Percentiles rank a stretch among this genome's conserved stretches.
phyloP scores from a whole-genome alignment of 2,329 filamentous ascomycete species.

The Pseudopyricularia cyperi region DNA sequence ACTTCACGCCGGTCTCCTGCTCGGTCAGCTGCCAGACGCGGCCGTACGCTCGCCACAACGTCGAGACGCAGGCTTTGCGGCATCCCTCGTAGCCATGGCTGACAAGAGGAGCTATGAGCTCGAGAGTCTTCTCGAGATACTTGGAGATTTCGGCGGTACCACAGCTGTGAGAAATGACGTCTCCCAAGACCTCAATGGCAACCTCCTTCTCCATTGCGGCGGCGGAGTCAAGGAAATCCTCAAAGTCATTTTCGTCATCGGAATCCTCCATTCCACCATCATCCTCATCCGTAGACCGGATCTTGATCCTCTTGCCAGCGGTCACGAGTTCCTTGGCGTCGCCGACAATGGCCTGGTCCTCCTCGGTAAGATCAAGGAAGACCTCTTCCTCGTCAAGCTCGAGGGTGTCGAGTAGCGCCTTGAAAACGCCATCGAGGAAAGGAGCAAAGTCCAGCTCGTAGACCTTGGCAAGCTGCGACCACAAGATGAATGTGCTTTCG shows the following conservation, averaged over 20 bases:
- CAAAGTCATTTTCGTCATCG: conserved; percentile 61
- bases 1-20: conserved; percentile 65
- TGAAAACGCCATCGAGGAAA: conserved; percentile 59
- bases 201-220: conserved; percentile 96
- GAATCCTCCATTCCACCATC: conserved; percentile 48
- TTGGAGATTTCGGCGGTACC: conserved; percentile 58
- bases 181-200: conserved; percentile 85
- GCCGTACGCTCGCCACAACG: conserved; percentile 85
- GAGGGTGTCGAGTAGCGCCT: conserved; percentile 70
- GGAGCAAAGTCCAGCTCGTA: conserved; percentile 75
- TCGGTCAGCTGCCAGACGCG: conserved; percentile 83
- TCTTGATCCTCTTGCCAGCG: conserved; percentile 74
- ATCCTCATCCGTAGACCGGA: conserved; percentile 47
- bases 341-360: conserved; percentile 60
- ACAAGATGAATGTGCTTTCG: conserved; percentile 95
- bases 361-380: conserved; percentile 62
- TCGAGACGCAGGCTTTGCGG: conserved; percentile 81
- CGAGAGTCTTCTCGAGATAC: conserved; percentile 81
- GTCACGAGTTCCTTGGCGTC: conserved; percentile 55
- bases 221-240: conserved; percentile 78
- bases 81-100: conserved; percentile 90
- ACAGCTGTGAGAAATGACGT: conserved; percentile 80
- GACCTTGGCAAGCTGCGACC: conserved; percentile 88
- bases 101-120: conserved; percentile 64
- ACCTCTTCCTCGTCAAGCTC: conserved; percentile 82